A percentile compares a stretch with the other conserved stretches of the same genome.
Conservation (phyloP, 2,329 filamentous ascomycete genomes). For the Fusarium liriodendri region DNA sequence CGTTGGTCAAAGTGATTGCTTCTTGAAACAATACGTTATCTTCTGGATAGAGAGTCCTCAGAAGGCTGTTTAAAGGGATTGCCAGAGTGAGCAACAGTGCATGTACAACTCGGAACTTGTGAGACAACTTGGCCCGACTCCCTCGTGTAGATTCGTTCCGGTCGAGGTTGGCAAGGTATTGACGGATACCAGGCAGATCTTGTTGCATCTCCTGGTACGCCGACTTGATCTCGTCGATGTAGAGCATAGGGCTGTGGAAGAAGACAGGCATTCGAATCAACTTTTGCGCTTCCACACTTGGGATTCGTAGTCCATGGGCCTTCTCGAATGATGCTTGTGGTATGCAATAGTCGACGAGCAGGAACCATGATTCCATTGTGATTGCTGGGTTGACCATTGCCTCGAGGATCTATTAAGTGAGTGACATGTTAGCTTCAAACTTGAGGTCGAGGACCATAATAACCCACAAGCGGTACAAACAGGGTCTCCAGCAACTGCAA, state of each 20-base stretch:
- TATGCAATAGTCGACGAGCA: background rate
- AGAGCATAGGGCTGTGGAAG: background rate
- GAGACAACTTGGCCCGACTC: background rate
- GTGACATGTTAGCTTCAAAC: background rate
- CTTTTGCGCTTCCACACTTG: background rate
- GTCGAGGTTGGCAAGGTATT: background rate
- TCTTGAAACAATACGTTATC: background rate
- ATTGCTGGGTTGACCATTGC: slow-evolving; percentile 1
- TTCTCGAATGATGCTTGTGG: background rate
- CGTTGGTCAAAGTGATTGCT: background rate
- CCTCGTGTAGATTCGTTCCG: background rate
- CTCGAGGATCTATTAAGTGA: background rate
- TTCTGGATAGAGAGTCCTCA: background rate
- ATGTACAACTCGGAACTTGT: background rate
- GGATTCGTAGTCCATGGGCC: background rate
- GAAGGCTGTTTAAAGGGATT: background rate
- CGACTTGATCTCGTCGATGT: background rate
- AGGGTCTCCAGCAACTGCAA: background rate
- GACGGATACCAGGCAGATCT: background rate
- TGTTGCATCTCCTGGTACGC: background rate
- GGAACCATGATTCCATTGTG: background rate
- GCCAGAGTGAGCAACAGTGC: background rate
- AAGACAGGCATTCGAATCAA: background rate
- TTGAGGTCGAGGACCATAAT: no score
- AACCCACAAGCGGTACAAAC: background rate